These are phyloP conservation scores for Euphorbia corollata DNA, from an alignment of 441 rosid genomes.

Conservation along the genomic window DNA sequence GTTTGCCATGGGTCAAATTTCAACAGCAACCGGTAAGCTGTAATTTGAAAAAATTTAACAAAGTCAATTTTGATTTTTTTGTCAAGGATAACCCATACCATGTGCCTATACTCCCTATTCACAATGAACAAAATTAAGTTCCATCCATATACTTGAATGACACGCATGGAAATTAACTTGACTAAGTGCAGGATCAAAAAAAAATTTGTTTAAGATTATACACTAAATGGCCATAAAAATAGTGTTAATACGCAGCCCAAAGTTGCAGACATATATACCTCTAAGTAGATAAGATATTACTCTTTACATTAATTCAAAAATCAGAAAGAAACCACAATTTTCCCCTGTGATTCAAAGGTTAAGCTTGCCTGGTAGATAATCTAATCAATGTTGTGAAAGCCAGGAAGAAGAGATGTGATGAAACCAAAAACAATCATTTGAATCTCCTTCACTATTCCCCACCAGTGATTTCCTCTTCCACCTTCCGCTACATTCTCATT, in stretches of 20 bases:
- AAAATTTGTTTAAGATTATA: no score
- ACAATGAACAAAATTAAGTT: no score
- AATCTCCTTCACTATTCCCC: constrained; percentile 93
- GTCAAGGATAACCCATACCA: no score
- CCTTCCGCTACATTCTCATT: constrained; percentile 46
- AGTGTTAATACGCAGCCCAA: background rate
- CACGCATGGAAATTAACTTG: no score
- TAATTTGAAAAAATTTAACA: no score
- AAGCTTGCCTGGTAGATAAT: constrained; percentile 11
- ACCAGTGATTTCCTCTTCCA: constrained; percentile 58
- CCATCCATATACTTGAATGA: no score
- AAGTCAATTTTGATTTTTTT: no score
- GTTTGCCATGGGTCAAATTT: no score
- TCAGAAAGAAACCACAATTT: background rate
- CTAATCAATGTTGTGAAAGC: constrained; percentile 87
- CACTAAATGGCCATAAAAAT: no score
- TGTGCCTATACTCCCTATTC: no score
- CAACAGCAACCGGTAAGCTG: no score
- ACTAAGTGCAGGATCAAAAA: no score
- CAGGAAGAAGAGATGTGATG: constrained; percentile 93
- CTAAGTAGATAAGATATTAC: background rate
- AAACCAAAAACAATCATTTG: constrained; percentile 95
- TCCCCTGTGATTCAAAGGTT: constrained; percentile 8
- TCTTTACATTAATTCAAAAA: constrained; percentile 18
- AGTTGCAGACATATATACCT: constrained; percentile 11